A percentile compares a stretch with the other conserved stretches of the same genome.
These are phyloP conservation scores for Kregervanrija fluxuum DNA, from an alignment of 805 yeast genomes.

Conservation along the genomic window DNA sequence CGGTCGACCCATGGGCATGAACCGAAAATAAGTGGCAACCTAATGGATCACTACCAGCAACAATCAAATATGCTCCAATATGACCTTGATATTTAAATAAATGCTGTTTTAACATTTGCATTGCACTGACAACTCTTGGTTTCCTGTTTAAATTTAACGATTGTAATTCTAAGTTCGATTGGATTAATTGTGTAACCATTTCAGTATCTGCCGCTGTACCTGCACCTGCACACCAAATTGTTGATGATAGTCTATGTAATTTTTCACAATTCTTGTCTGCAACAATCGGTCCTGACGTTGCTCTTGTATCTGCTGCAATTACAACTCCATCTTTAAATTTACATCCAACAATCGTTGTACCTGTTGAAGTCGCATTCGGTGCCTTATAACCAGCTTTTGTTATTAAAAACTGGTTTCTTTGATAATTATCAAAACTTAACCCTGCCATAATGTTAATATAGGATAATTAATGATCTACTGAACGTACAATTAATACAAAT, in stretches of 20 bases:
- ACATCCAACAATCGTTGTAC: constrained; percentile 98
- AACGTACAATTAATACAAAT: neutral
- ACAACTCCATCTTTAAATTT: constrained; percentile 90
- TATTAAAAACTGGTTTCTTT: constrained; percentile 73
- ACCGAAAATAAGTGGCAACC: constrained; percentile 90
- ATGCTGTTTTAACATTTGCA: constrained; percentile 91
- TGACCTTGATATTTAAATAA: constrained; percentile 96
- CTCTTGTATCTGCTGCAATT: constrained; percentile 98
- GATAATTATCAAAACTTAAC: constrained; percentile 85
- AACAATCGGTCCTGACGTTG: constrained; percentile 92
- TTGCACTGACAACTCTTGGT: constrained; percentile 90
- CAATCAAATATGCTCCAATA: constrained; percentile 93
- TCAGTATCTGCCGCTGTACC: constrained; percentile 99
- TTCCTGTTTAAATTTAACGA: constrained; percentile 73
- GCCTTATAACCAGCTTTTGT: constrained; percentile 59
- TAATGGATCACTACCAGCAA: constrained; percentile 96
- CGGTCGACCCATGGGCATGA: constrained; percentile 98
- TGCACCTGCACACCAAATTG: constrained; percentile 99
- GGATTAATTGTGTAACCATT: constrained; percentile 90
- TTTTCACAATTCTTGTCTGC: constrained; percentile 98
- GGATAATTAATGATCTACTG: neutral
- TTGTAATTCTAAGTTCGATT: constrained; percentile 87
- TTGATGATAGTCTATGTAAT: constrained; percentile 81
- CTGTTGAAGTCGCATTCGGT: constrained; percentile 93
- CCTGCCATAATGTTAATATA: constrained; percentile 58